Evolutionary conservation across 2,329 filamentous ascomycete species (phyloP).

Genomic region (Ceratocystis colombiana): DNA sequence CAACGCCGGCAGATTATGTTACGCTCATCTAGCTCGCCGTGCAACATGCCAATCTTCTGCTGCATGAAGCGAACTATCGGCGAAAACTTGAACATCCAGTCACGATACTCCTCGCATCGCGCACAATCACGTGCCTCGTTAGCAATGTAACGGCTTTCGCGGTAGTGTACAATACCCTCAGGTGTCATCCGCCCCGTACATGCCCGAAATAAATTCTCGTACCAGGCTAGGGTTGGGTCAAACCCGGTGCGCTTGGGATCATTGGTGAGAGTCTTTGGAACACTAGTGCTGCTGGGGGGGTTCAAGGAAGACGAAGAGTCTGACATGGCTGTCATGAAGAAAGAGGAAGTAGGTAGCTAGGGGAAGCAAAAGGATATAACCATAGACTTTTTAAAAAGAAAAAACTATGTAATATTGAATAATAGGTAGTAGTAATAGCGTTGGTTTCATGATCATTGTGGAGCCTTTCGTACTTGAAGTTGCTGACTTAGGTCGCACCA

Average conservation of each 20-base stretch:
- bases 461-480: not conserved
- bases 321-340: constrained; percentile 9
- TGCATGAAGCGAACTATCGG: constrained; percentile 80
- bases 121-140: constrained; percentile 71
- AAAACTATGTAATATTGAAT: not conserved
- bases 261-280: constrained; percentile 40
- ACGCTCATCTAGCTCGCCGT: constrained; percentile 58
- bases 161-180: constrained; percentile 64
- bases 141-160: constrained; percentile 61
- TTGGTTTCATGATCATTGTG: not conserved
- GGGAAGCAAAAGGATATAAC: not conserved
- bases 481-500: constrained; percentile 9
- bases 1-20: constrained; percentile 82
- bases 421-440: not conserved
- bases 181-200: constrained; percentile 61
- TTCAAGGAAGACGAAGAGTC: constrained; percentile 5
- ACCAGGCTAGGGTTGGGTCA: constrained; percentile 52
- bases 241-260: constrained; percentile 53
- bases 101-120: constrained; percentile 68
- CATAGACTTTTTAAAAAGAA: too few relatives aligned
- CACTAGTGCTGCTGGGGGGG: not conserved
- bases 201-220: constrained; percentile 79
- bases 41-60: constrained; percentile 68
- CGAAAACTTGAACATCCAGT: constrained; percentile 75
- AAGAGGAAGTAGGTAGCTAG: not conserved